Base-by-base conservation (phyloP, 495 filamentous ascomycete genomes). In the Talaromyces liani region DNA sequence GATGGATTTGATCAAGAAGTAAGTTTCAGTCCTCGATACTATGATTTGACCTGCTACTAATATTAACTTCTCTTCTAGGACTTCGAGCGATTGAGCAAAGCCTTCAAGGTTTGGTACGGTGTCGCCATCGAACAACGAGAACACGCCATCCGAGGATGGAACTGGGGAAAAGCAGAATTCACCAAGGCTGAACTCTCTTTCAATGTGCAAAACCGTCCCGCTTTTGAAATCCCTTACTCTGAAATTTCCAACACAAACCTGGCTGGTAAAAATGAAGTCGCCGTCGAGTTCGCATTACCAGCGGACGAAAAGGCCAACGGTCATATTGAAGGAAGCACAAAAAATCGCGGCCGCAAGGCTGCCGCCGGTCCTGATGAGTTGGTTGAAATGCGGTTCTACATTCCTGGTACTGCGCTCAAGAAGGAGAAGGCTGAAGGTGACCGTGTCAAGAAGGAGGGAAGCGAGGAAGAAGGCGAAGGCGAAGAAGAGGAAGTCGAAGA, bases 91-190 rank as follows among this genome's bases (percentile, higher is more conserved):
- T 72, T 97, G 45, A 84, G 80, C 75, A 96, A 96, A 70, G 83
- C 91, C 64, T 94, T 99, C 81, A 97, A 96, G 75, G 86, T 89
- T 67, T 98, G 92, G 89, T 99, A 98, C 76, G 92, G 91, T 71
- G 85, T 93, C 70, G 95, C 88, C 71, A 80, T 99, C 58, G 93
- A 97, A 67, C 88, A 85, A 69, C 89, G 90, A 73, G 95, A 98
- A 73, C 94, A 98, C 73, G 91, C 93, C 5, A 81, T 99, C 53
- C 89, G 94, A 65, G 95, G 95, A 41, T 99, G 95, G 95, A 99
- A 98, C 72, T 99, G 95, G 95, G 95, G 95, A 64, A 99, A 98
- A 75, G 91, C 89, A 63, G 95, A 99, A 71, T 97, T 99, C 71
- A 88, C 89, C 65, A 97, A 98, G 73, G 87, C 90, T 53, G 95